A percentile compares a stretch with the other conserved stretches of the same genome.
These are phyloP conservation scores for Solanum appendiculatum DNA, from an alignment of 257 asterid genomes.

Conservation along the genomic window DNA sequence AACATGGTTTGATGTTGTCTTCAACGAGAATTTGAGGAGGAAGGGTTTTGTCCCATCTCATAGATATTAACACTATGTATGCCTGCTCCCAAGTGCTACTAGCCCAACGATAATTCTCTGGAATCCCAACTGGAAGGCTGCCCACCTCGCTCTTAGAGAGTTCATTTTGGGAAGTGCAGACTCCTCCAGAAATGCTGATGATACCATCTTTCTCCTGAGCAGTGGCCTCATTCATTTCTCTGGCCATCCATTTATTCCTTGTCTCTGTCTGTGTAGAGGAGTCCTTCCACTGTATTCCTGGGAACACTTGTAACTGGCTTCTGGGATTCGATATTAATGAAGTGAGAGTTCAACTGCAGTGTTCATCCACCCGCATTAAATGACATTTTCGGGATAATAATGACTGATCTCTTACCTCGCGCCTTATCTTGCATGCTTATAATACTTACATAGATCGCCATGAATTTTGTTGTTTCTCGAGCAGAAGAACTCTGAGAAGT, in stretches of 20 bases:
- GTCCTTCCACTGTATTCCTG: background rate
- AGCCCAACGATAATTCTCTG: background rate
- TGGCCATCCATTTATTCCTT: background rate
- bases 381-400: background rate
- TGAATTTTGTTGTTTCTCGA: background rate
- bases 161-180: background rate
- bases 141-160: background rate
- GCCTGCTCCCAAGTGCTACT: background rate
- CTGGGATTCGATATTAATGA: background rate
- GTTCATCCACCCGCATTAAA: background rate
- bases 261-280: background rate
- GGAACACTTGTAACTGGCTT: background rate
- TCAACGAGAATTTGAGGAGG: background rate
- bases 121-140: background rate
- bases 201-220: background rate
- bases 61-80: background rate
- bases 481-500: background rate
- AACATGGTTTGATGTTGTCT: background rate
- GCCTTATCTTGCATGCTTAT: background rate
- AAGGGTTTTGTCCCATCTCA: background rate
- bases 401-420: background rate
- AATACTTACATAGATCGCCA: background rate
- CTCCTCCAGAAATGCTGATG: background rate
- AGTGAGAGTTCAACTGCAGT: background rate
- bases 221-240: background rate